Base-by-base conservation (phyloP, 306 rosid species). In the Cucumis melo region DNA sequence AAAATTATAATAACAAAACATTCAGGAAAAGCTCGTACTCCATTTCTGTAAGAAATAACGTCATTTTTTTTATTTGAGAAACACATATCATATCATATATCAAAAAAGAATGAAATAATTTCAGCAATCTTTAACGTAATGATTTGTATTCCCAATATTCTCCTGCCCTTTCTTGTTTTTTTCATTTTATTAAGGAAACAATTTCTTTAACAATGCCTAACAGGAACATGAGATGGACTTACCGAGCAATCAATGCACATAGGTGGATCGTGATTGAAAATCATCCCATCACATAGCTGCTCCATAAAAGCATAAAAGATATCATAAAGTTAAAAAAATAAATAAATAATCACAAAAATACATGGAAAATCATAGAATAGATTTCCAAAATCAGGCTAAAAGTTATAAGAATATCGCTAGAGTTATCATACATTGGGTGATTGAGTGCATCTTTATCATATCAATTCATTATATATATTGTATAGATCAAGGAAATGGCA, bases 241-340 rank as follows among this genome's bases (percentile, higher is more conserved):
- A 88, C 99, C 99, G n/a, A 67, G 86, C 99, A 94, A 81, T 85
- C 96, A 68, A 89, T 86, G 75, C 97, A 94, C 75, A 61, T 73
- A 78, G 99, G 99, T 34, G 87, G 92, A 77, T 92, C 91, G 10
- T 92, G 98, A 86, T 94, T 92, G 89, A 94, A 94, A 85, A 89
- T 71, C 98, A 94, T 88, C 84, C 87, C 91, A 86, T 87, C 86
- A 61, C 99, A 94, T 27, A 92, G 96, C 99, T 94, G 97, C 75
- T 76, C 85, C 90, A 78, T 67, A 82, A 63, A 68, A 81, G 75
- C 81, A 87, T 78, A 36, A 76, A 78, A 81, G 50, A 77, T 17
- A 73, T 79, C 67, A 53, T 78, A 77, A 88, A 75, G 72, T 72
- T 78, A 76, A 74, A 9, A 59, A 5, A 59, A 8, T 36, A 20